Evolutionary conservation across 352 stramenopile genomes (phyloP).

Genomic region (Pythium utonaiense): DNA sequence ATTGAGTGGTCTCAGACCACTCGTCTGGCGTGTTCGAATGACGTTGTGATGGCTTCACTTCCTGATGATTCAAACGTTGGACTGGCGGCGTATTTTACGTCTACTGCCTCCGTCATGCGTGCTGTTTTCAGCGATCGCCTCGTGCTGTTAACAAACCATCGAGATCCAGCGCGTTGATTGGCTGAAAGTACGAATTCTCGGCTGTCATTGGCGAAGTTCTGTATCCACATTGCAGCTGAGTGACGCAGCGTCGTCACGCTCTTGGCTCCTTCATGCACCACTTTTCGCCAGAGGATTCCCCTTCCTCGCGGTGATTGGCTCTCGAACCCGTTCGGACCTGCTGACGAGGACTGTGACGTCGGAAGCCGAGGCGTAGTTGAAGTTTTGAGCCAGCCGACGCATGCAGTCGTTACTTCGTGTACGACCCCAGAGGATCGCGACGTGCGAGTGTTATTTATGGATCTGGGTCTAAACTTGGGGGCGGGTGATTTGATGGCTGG

Average conservation of each 20-base stretch:
- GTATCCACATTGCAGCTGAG: slow-evolving; percentile 9
- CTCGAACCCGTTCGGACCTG: background rate
- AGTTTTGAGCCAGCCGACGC: slow-evolving; percentile 3
- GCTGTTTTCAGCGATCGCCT: background rate
- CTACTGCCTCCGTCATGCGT: slow-evolving; percentile 4
- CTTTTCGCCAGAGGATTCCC: background rate
- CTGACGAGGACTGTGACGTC: slow-evolving; percentile 16
- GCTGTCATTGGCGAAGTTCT: slow-evolving; percentile 9
- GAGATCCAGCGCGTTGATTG: slow-evolving; percentile 12
- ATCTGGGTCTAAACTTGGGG: background rate
- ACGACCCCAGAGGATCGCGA: background rate
- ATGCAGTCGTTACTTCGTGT: background rate
- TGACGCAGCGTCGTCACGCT: slow-evolving; percentile 18
- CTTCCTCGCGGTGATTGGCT: slow-evolving; percentile 8
- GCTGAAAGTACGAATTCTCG: background rate
- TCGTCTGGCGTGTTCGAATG: slow-evolving; percentile 5
- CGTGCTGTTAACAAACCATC: slow-evolving; percentile 8
- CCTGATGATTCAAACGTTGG: slow-evolving; percentile 23
- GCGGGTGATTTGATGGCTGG: background rate
- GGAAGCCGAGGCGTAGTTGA: slow-evolving; percentile 4
- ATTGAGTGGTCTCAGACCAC: slow-evolving; percentile 3
- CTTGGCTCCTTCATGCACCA: slow-evolving; percentile 2
- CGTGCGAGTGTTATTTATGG: background rate
- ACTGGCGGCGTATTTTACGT: slow-evolving; percentile 12
- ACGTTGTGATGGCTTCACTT: slow-evolving; percentile 12